Conservation (phyloP, 2,329 filamentous ascomycete genomes). For the Cryphonectria radicalis region DNA sequence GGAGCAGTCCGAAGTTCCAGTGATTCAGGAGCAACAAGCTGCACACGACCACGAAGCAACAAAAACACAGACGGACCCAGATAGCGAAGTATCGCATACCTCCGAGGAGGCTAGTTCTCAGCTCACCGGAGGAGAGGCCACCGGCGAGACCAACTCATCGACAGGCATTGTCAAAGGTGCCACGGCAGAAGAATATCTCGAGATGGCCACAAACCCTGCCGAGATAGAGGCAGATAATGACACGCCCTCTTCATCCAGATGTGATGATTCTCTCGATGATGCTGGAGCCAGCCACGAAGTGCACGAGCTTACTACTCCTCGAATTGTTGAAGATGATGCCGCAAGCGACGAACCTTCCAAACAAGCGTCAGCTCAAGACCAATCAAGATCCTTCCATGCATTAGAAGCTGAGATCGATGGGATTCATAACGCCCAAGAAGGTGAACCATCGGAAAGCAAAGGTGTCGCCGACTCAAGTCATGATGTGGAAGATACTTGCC, state of each 20-base stretch:
- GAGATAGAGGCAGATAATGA: constrained; percentile 3
- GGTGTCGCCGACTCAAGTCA: not conserved
- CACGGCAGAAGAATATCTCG: constrained; percentile 22
- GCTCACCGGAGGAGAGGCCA: not conserved
- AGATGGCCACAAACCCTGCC: constrained; percentile 12
- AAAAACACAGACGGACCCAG: not conserved
- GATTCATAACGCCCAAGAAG: not conserved
- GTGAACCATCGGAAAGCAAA: not conserved
- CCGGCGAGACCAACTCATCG: not conserved
- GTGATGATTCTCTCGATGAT: not conserved
- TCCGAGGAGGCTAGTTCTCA: not conserved
- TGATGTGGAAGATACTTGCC: not conserved
- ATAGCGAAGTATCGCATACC: not conserved
- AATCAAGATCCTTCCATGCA: not conserved
- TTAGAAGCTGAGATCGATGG: not conserved
- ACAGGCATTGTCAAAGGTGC: constrained; percentile 17
- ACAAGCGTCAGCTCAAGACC: not conserved
- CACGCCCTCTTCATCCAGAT: not conserved
- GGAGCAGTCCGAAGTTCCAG: not conserved
- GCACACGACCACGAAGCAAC: not conserved
- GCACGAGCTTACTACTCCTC: not conserved
- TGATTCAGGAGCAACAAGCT: not conserved
- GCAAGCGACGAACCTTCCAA: not conserved
- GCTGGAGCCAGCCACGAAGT: not conserved
- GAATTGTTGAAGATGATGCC: not conserved